Conservation (phyloP, 2,329 filamentous ascomycete genomes). For the Sarocladium strictum region DNA sequence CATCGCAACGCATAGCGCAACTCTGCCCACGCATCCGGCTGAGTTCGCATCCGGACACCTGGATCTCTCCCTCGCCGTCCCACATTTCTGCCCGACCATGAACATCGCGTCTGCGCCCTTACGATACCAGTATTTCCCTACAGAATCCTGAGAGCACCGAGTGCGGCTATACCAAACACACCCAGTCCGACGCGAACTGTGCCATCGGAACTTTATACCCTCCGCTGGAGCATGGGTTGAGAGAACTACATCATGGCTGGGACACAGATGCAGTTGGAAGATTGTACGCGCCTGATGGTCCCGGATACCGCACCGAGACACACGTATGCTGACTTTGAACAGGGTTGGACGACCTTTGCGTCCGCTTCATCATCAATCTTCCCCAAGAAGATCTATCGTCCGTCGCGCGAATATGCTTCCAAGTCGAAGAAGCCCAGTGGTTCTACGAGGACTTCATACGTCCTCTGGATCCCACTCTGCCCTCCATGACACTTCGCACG, state of each 20-base stretch:
- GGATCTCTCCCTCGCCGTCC: slow-evolving; percentile 5
- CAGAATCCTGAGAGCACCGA: not conserved
- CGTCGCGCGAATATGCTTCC: slow-evolving; percentile 93
- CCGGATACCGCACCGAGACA: slow-evolving; percentile 8
- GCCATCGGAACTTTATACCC: not conserved
- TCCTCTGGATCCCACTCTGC: slow-evolving; percentile 76
- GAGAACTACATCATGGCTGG: slow-evolving; percentile 58
- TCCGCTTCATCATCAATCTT: slow-evolving; percentile 96
- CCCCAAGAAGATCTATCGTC: slow-evolving; percentile 85
- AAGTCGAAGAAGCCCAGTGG: slow-evolving; percentile 99
- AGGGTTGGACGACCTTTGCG: slow-evolving; percentile 97
- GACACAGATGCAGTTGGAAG: slow-evolving; percentile 79
- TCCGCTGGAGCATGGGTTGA: slow-evolving; percentile 22
- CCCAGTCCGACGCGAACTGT: slow-evolving; percentile 3
- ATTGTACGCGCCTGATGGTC: slow-evolving; percentile 53
- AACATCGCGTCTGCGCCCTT: slow-evolving; percentile 6
- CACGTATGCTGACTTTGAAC: slow-evolving; percentile 10
- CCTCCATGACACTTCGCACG: slow-evolving; percentile 74
- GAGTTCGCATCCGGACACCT: slow-evolving; percentile 4
- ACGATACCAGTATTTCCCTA: slow-evolving; percentile 9
- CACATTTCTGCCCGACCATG: slow-evolving; percentile 10
- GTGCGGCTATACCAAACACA: not conserved
- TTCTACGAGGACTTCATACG: slow-evolving; percentile 99
- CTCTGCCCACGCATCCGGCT: slow-evolving; percentile 3
- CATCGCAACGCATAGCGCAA: not conserved